phyloP scores from a whole-genome alignment of 805 yeast species.

The Ogataea nitratoaversa region DNA sequence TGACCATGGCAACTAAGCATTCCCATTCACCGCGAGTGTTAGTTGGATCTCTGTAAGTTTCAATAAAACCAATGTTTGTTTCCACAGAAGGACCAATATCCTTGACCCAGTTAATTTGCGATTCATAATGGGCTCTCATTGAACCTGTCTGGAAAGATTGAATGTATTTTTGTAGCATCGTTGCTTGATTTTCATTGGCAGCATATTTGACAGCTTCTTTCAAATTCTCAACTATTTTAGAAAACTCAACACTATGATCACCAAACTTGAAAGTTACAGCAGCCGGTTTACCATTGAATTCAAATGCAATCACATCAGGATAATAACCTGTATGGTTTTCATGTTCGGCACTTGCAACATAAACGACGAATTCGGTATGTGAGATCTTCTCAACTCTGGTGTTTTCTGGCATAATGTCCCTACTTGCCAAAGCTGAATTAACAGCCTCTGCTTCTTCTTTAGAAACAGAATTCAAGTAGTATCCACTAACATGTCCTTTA shows the following conservation, averaged over 20 bases:
- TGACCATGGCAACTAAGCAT: conserved; percentile 85
- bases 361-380: conserved; percentile 48
- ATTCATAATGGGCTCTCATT: conserved; percentile 76
- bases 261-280: conserved; percentile 62
- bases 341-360: conserved; percentile 63
- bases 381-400: conserved; percentile 62
- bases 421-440: conserved; percentile 58
- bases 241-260: conserved; percentile 68
- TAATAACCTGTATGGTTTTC: conserved; percentile 52
- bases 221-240: conserved; percentile 51
- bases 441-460: conserved; percentile 62
- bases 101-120: conserved; percentile 85
- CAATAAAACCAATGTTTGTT: conserved; percentile 86
- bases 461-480: conserved; percentile 57
- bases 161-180: conserved; percentile 63
- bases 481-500: conserved; percentile 69
- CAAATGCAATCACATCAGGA: conserved; percentile 41
- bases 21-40: conserved; percentile 95
- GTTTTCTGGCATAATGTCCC: conserved; percentile 72
- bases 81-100: conserved; percentile 76
- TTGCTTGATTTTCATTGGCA: conserved; percentile 68
- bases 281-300: conserved; percentile 38
- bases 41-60: conserved; percentile 88
- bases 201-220: conserved; percentile 54
- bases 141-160: conserved; percentile 77